These are phyloP conservation scores for Dichotomocladium elegans DNA, from an alignment of 371 early-diverging fungal species.

Conservation along the genomic window DNA sequence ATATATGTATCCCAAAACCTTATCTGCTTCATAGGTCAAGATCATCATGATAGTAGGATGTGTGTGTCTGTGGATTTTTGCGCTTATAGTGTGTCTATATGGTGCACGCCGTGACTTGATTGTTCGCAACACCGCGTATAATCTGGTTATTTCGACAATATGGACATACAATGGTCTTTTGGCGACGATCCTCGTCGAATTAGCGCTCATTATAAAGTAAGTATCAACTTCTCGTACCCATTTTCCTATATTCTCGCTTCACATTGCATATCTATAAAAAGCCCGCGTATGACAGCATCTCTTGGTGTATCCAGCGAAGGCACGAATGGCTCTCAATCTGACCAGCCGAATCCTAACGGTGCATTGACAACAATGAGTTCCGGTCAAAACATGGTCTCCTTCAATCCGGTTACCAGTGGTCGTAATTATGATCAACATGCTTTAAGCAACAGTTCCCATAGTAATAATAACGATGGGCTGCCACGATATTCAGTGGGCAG, in stretches of 20 bases:
- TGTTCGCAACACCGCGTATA: slow-evolving; percentile 4
- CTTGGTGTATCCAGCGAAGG: slow-evolving; percentile 5
- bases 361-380: too few relatives aligned
- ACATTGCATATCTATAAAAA: background rate
- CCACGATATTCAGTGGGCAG: slow-evolving; percentile 7
- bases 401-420: background rate
- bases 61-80: slow-evolving; percentile 18
- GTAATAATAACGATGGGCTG: slow-evolving; percentile 2
- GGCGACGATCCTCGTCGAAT: slow-evolving; percentile 22
- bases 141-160: slow-evolving; percentile 16
- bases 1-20: too few relatives aligned
- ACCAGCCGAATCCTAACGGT: too few relatives aligned
- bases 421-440: background rate
- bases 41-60: slow-evolving; percentile 14
- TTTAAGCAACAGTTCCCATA: too few relatives aligned
- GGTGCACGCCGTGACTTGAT: slow-evolving; percentile 15
- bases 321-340: background rate
- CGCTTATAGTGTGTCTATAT: slow-evolving; percentile 22
- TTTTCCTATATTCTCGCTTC: background rate
- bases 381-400: background rate
- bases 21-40: slow-evolving; percentile 15
- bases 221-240: background rate
- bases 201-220: slow-evolving; percentile 30
- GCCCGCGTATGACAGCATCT: slow-evolving; percentile 14
- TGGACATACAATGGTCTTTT: slow-evolving; percentile 26